Evolutionary conservation across 2,329 filamentous ascomycete species (phyloP), one percentile per base, ranked within the genome.

Genomic region (Decorospora gaudefroyi): DNA sequence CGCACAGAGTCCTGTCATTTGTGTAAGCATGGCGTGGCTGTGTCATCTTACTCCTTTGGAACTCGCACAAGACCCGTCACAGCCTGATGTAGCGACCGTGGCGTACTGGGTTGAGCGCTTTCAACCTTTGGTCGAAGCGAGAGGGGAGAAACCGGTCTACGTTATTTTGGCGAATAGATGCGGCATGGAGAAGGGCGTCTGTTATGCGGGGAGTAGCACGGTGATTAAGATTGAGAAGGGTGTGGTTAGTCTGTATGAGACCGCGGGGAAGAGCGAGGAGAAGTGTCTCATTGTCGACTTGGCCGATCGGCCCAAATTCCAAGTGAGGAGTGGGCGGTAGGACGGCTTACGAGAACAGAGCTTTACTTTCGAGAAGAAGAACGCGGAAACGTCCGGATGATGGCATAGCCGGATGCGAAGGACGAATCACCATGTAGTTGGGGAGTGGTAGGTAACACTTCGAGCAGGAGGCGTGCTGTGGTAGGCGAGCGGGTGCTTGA

Each of bases 21-120:
- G 90, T 22, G 55, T 92, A 0, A 82, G 80, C 3, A 91, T 91
- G 88, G 87, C 88, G 0, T 92, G 87, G 88, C 74, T 88, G 21
- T 89, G 86, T 11, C 63, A 73, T 18, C 64, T 81, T 16, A 1
- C 74, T 66, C 42, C 82, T 75, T 49, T 78, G 75, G 57, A 75
- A 68, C 1, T 74, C 59, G 12, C 44, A 46, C 6, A 83, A 74
- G 62, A 81, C 60, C 46, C 74, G 55, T 18, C 72, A 52, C 52
- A 80, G 35, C 86, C 87, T 0, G 87, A 91, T 53, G 78, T 87
- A 70, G 82, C 88, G 16, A 90, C 87, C 0, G 64, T 92, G 6
- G 79, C 81, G 0, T 92, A 92, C 58, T 92, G 88, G 88, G 74
- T 89, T 0, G 78, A 81, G 12, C 78, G 88, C 0, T 75, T 92